These are phyloP conservation scores for Malus sieversii DNA, from an alignment of 306 rosid species.

Conservation along the genomic window DNA sequence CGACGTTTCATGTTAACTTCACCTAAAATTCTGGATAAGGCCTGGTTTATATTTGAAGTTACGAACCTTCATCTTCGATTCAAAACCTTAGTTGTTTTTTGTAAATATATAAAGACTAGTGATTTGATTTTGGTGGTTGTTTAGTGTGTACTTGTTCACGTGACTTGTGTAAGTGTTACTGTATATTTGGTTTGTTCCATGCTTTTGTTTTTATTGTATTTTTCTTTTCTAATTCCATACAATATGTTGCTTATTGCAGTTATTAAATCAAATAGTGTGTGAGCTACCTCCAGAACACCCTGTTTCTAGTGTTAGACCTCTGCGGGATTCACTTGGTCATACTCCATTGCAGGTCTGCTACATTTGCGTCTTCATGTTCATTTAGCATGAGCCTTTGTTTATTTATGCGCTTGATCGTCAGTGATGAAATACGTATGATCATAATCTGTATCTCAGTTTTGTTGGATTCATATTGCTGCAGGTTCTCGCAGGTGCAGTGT, in stretches of 20 bases:
- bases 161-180: neutral
- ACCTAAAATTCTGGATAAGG: neutral
- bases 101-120: no score
- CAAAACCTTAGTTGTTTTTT: neutral
- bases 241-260: slow-evolving; percentile 21
- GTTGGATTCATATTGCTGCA: slow-evolving; percentile 6
- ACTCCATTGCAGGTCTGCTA: slow-evolving; percentile 38
- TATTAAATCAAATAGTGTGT: slow-evolving; percentile 42
- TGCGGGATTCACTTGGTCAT: slow-evolving; percentile 49
- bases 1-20: neutral
- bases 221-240: neutral
- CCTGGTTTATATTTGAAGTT: neutral
- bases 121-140: neutral
- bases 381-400: neutral
- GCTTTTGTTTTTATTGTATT: neutral
- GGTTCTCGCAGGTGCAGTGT: slow-evolving; percentile 42
- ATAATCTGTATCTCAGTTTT: neutral
- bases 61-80: neutral
- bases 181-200: neutral
- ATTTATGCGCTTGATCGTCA: neutral
- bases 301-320: slow-evolving; percentile 39
- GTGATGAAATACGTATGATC: neutral
- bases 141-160: neutral
- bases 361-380: neutral
- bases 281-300: slow-evolving; percentile 52